Base-by-base conservation (phyloP, 2,329 filamentous ascomycete species). In the Coniochaeta hoffmannii region DNA sequence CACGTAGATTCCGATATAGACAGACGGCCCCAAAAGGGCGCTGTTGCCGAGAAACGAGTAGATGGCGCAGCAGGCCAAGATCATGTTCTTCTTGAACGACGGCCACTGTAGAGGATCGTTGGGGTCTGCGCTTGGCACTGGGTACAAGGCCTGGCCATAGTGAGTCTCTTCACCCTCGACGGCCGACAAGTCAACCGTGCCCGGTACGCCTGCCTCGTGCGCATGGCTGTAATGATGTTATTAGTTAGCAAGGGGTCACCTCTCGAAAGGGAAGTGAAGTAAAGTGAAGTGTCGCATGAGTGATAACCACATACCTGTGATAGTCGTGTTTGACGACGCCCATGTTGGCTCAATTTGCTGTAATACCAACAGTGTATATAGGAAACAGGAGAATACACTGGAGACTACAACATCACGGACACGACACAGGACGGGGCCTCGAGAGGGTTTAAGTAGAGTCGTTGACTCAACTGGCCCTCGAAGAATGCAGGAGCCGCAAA, bases 1-100 rank as follows among this genome's bases (percentile, higher is more conserved):
- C 0, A 76, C 67, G 60, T 74, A 82, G 19, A 81, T 72, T 1
- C 68, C 70, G 58, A 83, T 78, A 64, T 83, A 83, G 0, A 81
- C 78, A 0, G 79, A 75, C 0, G 79, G 76, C 0, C 80, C 80
- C 7, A 80, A 64, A 5, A 82, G 65, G 1, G 79, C 72, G 1
- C 77, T 74, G 60, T 81, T 82, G 1, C 78, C 78, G 38, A 82
- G 70, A 62, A 82, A 82, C 0, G 78, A 82, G 59, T 82, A 82
- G 0, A 75, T 57, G 3, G 77, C 76, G 57, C 74, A 75, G 46
- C 81, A 73, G 31, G 80, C 62, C 5, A 83, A 66, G 49, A 84
- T 83, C 62, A 75, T 72, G 0, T 69, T 77, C 64, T 84, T 83
- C 68, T 80, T 82, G 60, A 67, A 74, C 26, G 65, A 69, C 0